Evolutionary conservation across 2,329 filamentous ascomycete species (phyloP).

Genomic region (Ascochyta clinopodiicola): DNA sequence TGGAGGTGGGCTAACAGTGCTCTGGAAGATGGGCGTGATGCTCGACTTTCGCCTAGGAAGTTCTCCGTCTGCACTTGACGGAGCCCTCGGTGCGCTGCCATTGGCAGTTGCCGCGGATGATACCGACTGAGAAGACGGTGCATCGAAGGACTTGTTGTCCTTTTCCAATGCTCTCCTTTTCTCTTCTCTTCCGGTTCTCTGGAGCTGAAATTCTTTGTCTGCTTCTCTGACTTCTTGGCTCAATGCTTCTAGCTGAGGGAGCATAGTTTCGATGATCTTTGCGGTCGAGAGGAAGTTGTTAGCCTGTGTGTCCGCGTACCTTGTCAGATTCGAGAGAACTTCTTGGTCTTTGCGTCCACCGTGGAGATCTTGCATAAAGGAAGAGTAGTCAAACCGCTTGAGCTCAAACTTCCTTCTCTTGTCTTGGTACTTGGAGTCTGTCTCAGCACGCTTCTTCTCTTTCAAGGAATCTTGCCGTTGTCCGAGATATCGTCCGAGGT

Average conservation of each 20-base stretch:
- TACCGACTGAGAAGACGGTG: slow-evolving; percentile 33
- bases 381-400: slow-evolving; percentile 97
- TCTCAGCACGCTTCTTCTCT: slow-evolving; percentile 94
- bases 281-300: slow-evolving; percentile 80
- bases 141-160: slow-evolving; percentile 64
- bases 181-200: slow-evolving; percentile 92
- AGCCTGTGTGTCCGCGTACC: slow-evolving; percentile 90
- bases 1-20: slow-evolving; percentile 41
- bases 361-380: slow-evolving; percentile 98
- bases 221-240: slow-evolving; percentile 88
- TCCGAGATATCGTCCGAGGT: slow-evolving; percentile 93
- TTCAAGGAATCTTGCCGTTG: slow-evolving; percentile 95
- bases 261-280: slow-evolving; percentile 83
- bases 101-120: slow-evolving; percentile 33
- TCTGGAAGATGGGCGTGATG: slow-evolving; percentile 44
- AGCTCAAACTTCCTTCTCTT: slow-evolving; percentile 96
- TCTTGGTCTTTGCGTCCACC: slow-evolving; percentile 98
- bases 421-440: slow-evolving; percentile 92
- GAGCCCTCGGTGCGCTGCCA: slow-evolving; percentile 30
- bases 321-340: slow-evolving; percentile 90
- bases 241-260: slow-evolving; percentile 89
- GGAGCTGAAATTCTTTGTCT: slow-evolving; percentile 96
- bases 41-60: slow-evolving; percentile 41
- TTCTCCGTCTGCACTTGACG: slow-evolving; percentile 33
- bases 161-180: slow-evolving; percentile 90